Evolutionary conservation across 2,329 filamentous ascomycete species (phyloP), one percentile per base, ranked within the genome.

Genomic region (Nakataea oryzae): DNA sequence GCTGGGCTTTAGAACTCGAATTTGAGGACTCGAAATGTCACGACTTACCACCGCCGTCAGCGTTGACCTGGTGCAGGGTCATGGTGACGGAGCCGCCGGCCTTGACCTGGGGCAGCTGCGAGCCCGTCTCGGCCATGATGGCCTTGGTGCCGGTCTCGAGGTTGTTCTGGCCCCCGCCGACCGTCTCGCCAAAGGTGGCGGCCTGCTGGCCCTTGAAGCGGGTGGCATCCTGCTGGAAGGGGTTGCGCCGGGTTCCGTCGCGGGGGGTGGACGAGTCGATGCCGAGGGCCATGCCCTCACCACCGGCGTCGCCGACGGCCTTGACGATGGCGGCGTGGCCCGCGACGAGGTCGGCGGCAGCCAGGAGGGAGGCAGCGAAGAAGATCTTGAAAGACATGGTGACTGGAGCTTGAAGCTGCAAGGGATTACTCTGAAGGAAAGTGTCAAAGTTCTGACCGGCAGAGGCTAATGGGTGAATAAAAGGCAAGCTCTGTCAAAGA

Each of bases 21-120:
- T n/a, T n/a, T n/a, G n/a, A n/a, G n/a, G n/a, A n/a, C n/a, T n/a
- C n/a, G n/a, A n/a, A n/a, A n/a, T n/a, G n/a, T n/a, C n/a, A 28
- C 7, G 13, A 56, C 54, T 56, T 21, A 56, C 54, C 56, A 63
- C 82, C 86, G 63, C 86, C 86, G 66, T 89, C 86, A 50, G 77
- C 78, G 73, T 88, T 88, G 71, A 88, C 84, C 71, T 88, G 85
- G 74, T 87, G 86, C 12, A 88, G 75, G 1, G 84, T 87, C 78
- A 88, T 87, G 67, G 74, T 74, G 64, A 88, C 67, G 62, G 77
- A 67, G 62, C 86, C 86, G 59, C 85, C 85, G 0, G 76, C 67
- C 8, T 76, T 77, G 67, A 88, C 74, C 74, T 88, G 85, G 13
- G 86, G 84, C 28, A 88, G 80, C 63, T 74, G 67, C 63, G 73